Base-by-base conservation (phyloP, 2,329 filamentous ascomycete species). In the Epichloe glyceriae region DNA sequence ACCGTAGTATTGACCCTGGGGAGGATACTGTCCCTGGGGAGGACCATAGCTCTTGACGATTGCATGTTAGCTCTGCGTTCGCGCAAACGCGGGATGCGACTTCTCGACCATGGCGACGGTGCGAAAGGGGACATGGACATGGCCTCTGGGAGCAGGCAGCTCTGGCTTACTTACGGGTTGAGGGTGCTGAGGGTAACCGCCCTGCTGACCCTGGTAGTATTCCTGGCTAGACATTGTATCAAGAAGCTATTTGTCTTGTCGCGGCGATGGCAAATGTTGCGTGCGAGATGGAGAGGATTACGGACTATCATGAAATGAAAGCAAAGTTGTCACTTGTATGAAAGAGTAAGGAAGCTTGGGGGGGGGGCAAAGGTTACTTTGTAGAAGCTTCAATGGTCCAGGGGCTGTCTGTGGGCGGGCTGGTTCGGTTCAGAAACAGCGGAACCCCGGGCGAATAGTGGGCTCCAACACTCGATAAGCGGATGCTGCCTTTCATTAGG, bases 131-230 rank as follows among this genome's bases (percentile, higher is more conserved):
- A 15, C 15, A 4, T 14, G 41, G 22, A 26, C 12, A 3, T 3
- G 4, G 20, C 14, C 19, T 42, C 3, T 44, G 42, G 30, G 17
- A 15, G 17, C 39, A 7, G 46, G 11, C 15, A 22, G 55, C 47
- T 47, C 52, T 44, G 38, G 20, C 69, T 62, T 64, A 71, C 69
- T 62, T 64, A 71, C 69, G 37, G 64, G 55, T 52, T 67, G 69
- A 17, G 69, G 69, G 19, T 70, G 64, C 51, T 69, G 67, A 41
- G 68, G 67, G 49, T 69, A 70, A 54, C 63, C 64, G 39, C 61
- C 61, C 59, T 61, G 49, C 46, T 54, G 62, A 47, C 62, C 60
- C 53, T 64, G 58, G 60, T 71, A 71, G 62, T 71, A 71, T 35
- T 71, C 68, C 54, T 70, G 62, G 58, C 61, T 67, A 47, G 69